These are phyloP conservation scores for Lentinula sp. DNA, from an alignment of 768 basidiomycete genomes.

Conservation along the genomic window DNA sequence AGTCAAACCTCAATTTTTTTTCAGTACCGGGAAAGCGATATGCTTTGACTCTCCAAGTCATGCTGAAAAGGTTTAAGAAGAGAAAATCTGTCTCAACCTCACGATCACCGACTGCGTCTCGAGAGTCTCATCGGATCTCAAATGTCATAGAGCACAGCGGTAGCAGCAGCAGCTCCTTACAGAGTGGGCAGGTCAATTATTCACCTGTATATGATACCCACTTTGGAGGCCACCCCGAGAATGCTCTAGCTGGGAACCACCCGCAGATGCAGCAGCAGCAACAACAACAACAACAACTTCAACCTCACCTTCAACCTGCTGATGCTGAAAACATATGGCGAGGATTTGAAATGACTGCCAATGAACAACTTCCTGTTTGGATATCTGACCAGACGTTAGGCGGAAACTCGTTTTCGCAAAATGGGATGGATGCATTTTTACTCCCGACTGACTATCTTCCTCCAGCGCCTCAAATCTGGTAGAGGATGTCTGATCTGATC, in stretches of 20 bases:
- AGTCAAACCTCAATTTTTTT: neutral
- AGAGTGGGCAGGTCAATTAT: constrained; percentile 41
- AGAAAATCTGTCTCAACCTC: constrained; percentile 48
- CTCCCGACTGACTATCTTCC: constrained; percentile 72
- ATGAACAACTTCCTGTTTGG: constrained; percentile 79
- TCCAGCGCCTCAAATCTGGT: constrained; percentile 73
- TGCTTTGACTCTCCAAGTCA: constrained; percentile 82
- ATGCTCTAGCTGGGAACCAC: constrained; percentile 14
- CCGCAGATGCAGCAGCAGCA: constrained; percentile 12
- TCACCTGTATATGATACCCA: constrained; percentile 52
- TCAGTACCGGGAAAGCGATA: constrained; percentile 91
- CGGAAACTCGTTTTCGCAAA: constrained; percentile 67
- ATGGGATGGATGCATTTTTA: constrained; percentile 83
- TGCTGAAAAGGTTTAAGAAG: constrained; percentile 74
- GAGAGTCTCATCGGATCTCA: constrained; percentile 40
- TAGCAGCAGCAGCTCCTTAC: constrained; percentile 30
- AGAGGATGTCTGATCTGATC: constrained; percentile 14
- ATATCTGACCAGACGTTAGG: constrained; percentile 80
- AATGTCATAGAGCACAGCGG: constrained; percentile 32
- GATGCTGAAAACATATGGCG: constrained; percentile 71
- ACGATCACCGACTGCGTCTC: constrained; percentile 54
- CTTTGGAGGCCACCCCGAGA: constrained; percentile 22
- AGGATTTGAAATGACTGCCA: constrained; percentile 64
- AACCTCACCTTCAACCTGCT: constrained; percentile 21
- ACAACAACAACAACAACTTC: constrained; percentile 11